Percentiles rank a stretch among this genome's conserved stretches.
Evolutionary conservation across 1,284 basidiomycete genomes (phyloP).

Genomic region (Austroboletus novae-zelandiae): DNA sequence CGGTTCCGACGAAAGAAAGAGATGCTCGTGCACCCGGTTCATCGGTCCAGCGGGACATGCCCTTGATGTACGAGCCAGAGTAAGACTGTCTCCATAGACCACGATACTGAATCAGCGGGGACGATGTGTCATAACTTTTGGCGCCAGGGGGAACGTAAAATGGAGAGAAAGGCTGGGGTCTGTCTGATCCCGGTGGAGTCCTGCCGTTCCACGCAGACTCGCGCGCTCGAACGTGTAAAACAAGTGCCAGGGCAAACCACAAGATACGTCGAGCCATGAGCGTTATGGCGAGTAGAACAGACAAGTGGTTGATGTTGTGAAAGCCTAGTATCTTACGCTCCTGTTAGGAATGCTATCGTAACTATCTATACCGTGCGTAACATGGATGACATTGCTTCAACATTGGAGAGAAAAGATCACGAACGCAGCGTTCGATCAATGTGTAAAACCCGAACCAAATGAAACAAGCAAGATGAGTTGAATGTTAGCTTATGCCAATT

Average conservation of each 20-base stretch:
- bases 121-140: conserved; percentile 64
- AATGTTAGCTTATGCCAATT: conserved; percentile 30
- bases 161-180: conserved; percentile 50
- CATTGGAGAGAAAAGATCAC: conserved; percentile 16
- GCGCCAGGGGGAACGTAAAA: conserved; percentile 73
- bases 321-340: conserved; percentile 13
- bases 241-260: conserved; percentile 12
- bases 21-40: conserved; percentile 49
- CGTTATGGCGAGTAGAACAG: neutral
- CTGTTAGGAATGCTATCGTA: conserved; percentile 33
- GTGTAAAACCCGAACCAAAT: conserved; percentile 24
- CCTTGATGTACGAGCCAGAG: conserved; percentile 48
- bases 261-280: neutral
- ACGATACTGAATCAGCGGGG: conserved; percentile 58
- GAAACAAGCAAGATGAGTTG: conserved; percentile 27
- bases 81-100: conserved; percentile 56
- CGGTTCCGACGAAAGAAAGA: conserved; percentile 65
- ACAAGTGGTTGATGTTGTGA: conserved; percentile 10
- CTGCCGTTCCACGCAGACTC: conserved; percentile 68
- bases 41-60: conserved; percentile 51
- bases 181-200: conserved; percentile 49
- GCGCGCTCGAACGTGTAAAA: conserved; percentile 9
- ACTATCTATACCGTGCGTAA: conserved; percentile 35
- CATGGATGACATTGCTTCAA: conserved; percentile 28
- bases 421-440: conserved; percentile 31